phyloP scores from a whole-genome alignment of 352 stramenopile species.

The Phytophthora litchii region DNA sequence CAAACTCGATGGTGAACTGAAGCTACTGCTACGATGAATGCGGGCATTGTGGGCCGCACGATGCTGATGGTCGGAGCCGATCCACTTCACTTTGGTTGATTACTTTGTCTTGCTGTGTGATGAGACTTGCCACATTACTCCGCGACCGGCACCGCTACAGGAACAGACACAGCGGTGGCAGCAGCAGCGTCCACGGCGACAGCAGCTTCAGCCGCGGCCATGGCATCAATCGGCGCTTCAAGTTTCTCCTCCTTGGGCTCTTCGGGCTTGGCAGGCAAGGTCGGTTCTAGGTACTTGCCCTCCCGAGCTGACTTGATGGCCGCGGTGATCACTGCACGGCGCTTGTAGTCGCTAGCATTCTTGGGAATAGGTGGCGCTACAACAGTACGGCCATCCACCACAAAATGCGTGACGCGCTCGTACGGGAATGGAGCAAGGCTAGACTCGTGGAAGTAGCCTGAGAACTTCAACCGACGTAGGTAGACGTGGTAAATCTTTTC shows the following conservation, averaged over 20 bases:
- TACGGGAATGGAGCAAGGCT: slow-evolving; percentile 77
- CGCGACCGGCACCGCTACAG: slow-evolving; percentile 28
- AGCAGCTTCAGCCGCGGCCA: slow-evolving; percentile 28
- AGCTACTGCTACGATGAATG: slow-evolving; percentile 28
- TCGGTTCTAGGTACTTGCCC: slow-evolving; percentile 33
- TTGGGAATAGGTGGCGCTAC: slow-evolving; percentile 68
- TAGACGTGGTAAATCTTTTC: slow-evolving; percentile 84
- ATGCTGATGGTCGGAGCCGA: slow-evolving; percentile 4
- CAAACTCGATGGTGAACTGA: slow-evolving; percentile 26
- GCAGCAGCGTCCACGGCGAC: slow-evolving; percentile 24
- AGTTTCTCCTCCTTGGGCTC: slow-evolving; percentile 18
- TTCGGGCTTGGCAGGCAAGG: slow-evolving; percentile 16
- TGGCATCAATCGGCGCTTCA: slow-evolving; percentile 26
- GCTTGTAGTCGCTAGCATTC: slow-evolving; percentile 70
- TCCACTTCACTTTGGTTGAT: slow-evolving; percentile 19
- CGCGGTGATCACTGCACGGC: slow-evolving; percentile 69
- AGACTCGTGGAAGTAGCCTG: slow-evolving; percentile 77
- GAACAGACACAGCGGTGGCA: slow-evolving; percentile 18
- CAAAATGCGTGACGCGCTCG: slow-evolving; percentile 83
- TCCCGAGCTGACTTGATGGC: slow-evolving; percentile 67
- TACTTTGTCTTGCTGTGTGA: slow-evolving; percentile 3
- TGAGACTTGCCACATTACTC: slow-evolving; percentile 27
- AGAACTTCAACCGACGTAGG: slow-evolving; percentile 74
- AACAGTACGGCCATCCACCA: slow-evolving; percentile 79
- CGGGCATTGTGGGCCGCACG: background rate